Base-by-base conservation (phyloP, 2,329 filamentous ascomycete genomes). In the Neobulgaria alba region DNA sequence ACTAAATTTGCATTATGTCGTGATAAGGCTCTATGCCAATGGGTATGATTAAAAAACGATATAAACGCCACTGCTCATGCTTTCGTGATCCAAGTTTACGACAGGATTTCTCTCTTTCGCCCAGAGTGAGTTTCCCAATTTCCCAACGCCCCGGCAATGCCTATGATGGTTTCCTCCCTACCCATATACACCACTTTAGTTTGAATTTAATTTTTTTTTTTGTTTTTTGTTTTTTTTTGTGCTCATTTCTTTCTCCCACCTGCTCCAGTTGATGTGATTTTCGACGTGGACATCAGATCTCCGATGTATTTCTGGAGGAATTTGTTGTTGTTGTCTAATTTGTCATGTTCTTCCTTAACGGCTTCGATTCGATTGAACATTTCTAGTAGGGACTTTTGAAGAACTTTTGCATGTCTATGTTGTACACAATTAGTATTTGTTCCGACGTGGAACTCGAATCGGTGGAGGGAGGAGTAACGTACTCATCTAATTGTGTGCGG, bases 301-400 rank as follows among this genome's bases (percentile, higher is more conserved):
- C 90, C 90, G 56, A 96, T 96, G 61, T 96, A 96, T 63, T 95
- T 95, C 63, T 96, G 90, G 35, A 98, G 67, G 59, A 96, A 95
- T 57, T 88, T 90, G 72, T 98, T 98, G 63, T 95, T 89, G 62
- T 76, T 92, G 63, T 96, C 89, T 40, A 98, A 78, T 65, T 95
- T 95, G 66, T 95, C 87, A 60, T 98, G 89, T 60, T 96, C 90
- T 54, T 85, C 82, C 63, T 88, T 86, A 49, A 96, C 89, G 20
- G 86, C 85, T 59, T 98, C 92, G 61, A 96, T 93, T 38, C 88
- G 84, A 63, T 95, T 86, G 51, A 95, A 87, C 32, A 96, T 83
- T 48, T 83, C 85, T 47, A 93, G 72, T 23, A 98, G 77, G 19
- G 87, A 94, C 39, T 88, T 85, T 64, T 98, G 92, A 19, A 96